Percentiles rank a stretch among this genome's conserved stretches.
Evolutionary conservation across 331 rosid species (phyloP).

Genomic region (Prunus yedoensis): DNA sequence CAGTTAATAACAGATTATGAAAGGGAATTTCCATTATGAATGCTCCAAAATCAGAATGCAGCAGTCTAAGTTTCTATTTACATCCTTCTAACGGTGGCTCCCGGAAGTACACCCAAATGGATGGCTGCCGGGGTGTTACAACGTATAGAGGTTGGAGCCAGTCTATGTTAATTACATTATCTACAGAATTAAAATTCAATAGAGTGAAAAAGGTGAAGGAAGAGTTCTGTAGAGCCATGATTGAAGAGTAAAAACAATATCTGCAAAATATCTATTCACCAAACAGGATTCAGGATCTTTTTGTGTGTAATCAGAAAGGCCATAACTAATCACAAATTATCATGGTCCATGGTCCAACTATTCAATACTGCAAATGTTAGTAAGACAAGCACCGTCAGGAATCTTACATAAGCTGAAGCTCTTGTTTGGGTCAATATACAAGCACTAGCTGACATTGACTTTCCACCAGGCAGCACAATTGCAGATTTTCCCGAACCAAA

Average conservation of each 20-base stretch:
- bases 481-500: not conserved
- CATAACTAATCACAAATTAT: not conserved
- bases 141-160: no score
- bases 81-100: not conserved
- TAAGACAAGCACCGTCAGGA: conserved; percentile 7
- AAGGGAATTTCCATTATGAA: not conserved
- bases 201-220: not conserved
- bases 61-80: no score
- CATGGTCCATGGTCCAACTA: conserved; percentile 7
- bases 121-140: no score
- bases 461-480: not conserved
- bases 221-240: not conserved
- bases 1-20: not conserved
- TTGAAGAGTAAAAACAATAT: not conserved
- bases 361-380: not conserved
- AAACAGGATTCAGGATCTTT: not conserved
- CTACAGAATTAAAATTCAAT: no score
- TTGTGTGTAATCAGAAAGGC: not conserved
- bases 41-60: not conserved
- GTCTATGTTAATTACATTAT: no score
- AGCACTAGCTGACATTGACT: not conserved
- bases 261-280: not conserved
- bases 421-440: not conserved
- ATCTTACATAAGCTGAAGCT: conserved; percentile 8
- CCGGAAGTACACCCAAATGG: not conserved